Percentiles rank a stretch among this genome's conserved stretches.
Evolutionary conservation across 306 rosid genomes (phyloP).

Genomic region (Prinsepia uniflora): DNA sequence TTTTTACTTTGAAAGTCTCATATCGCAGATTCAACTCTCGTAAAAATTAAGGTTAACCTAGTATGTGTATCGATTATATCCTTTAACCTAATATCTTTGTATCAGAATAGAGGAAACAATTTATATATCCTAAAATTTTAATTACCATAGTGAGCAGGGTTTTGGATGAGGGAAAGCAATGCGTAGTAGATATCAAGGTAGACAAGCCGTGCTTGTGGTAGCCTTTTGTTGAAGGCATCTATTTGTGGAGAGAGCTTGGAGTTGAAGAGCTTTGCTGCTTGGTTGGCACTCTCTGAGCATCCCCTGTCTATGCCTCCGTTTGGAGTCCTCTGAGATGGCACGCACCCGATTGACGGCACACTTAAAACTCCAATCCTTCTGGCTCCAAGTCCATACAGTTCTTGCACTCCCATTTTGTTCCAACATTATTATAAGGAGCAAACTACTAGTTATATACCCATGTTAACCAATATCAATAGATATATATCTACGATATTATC

Average conservation of each 20-base stretch:
- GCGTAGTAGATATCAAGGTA: conserved; percentile 52
- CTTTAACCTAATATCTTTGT: no score
- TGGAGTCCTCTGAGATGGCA: conserved; percentile 62
- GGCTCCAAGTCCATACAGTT: conserved; percentile 57
- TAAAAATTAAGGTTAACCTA: no score
- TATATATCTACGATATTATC: no score
- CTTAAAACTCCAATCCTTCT: conserved; percentile 57
- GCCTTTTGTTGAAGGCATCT: conserved; percentile 20
- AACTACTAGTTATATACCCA: background rate
- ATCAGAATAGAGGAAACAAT: no score
- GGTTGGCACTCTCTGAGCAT: conserved; percentile 44
- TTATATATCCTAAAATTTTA: no score
- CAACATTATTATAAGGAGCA: background rate
- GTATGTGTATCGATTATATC: no score
- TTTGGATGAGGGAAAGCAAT: conserved; percentile 36
- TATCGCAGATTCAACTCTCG: no score
- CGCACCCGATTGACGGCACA: conserved; percentile 55
- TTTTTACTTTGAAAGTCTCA: no score
- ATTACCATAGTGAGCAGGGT: conserved; percentile 50
- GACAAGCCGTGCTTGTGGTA: conserved; percentile 50
- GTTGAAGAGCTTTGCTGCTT: conserved; percentile 61
- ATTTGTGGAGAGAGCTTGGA: conserved; percentile 42
- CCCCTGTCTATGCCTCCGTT: conserved; percentile 39
- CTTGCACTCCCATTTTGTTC: conserved; percentile 28
- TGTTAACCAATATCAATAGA: no score